These are phyloP conservation scores for Aspergillus avenaceus DNA, from an alignment of 495 filamentous ascomycete species.

Conservation along the genomic window DNA sequence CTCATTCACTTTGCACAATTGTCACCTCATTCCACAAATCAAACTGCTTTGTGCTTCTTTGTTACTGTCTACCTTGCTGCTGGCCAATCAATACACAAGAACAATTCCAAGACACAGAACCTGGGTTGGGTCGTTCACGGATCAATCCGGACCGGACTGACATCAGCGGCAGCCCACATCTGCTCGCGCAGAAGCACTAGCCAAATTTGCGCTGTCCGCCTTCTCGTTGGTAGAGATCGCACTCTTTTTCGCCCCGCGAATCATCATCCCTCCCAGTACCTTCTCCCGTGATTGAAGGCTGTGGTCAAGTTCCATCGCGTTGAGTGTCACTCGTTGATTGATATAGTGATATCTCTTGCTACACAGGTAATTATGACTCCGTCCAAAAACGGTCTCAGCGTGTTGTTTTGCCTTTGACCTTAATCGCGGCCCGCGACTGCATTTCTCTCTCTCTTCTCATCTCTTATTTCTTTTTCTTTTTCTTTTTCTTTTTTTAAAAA, in stretches of 20 bases:
- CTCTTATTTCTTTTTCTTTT: constrained; percentile 20
- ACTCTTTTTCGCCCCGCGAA: constrained; percentile 16
- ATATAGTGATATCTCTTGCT: not conserved
- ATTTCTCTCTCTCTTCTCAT: constrained; percentile 1
- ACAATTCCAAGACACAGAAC: not conserved
- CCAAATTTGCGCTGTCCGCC: constrained; percentile 9
- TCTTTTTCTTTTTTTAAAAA: no score
- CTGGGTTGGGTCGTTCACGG: constrained; percentile 15
- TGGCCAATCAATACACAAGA: not conserved
- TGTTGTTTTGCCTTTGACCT: constrained; percentile 8
- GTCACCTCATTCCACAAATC: constrained; percentile 13
- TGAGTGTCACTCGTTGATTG: constrained; percentile 2
- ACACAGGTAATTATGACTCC: not conserved
- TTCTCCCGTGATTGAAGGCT: constrained; percentile 7
- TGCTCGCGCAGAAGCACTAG: not conserved
- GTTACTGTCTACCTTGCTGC: constrained; percentile 1
- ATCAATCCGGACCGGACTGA: constrained; percentile 28
- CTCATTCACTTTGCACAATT: not conserved
- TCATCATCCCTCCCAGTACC: constrained; percentile 11
- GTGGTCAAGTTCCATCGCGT: constrained; percentile 27
- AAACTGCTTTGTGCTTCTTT: constrained; percentile 14
- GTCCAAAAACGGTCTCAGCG: not conserved
- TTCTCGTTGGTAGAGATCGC: constrained; percentile 28
- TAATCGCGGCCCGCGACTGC: constrained; percentile 9
- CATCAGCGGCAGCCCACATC: constrained; percentile 31